These are phyloP conservation scores for Daldinia sp. DNA, from an alignment of 2,329 filamentous ascomycete genomes.

Conservation along the genomic window DNA sequence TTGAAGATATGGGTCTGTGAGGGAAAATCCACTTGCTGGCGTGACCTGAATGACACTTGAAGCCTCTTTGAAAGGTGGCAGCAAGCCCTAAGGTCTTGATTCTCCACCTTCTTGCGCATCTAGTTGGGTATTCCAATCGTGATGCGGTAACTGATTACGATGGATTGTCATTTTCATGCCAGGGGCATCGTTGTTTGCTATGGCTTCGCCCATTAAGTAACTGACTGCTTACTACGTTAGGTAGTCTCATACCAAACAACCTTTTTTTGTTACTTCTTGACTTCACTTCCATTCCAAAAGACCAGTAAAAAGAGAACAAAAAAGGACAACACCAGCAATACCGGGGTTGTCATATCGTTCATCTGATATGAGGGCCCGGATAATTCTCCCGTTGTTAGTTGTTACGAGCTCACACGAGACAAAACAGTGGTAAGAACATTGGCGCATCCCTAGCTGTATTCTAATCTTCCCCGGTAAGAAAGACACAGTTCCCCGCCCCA, in stretches of 20 bases:
- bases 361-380: constrained; percentile 23
- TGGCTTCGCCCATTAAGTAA: constrained; percentile 17
- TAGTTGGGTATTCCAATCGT: constrained; percentile 21
- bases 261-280: constrained; percentile 12
- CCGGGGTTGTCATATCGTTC: constrained; percentile 13
- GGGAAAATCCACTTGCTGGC: constrained; percentile 35
- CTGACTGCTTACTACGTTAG: background rate
- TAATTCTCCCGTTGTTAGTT: constrained; percentile 22
- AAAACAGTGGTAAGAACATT: constrained; percentile 20
- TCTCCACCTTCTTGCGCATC: constrained; percentile 31
- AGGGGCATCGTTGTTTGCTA: constrained; percentile 40
- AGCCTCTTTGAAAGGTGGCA: constrained; percentile 14
- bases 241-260: constrained; percentile 21
- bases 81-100: constrained; percentile 8
- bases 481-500: constrained; percentile 13
- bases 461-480: constrained; percentile 23
- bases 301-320: constrained; percentile 13
- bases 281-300: constrained; percentile 35
- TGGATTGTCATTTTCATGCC: constrained; percentile 22
- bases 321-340: constrained; percentile 12
- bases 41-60: constrained; percentile 21
- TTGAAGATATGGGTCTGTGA: constrained; percentile 37
- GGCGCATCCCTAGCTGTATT: constrained; percentile 1
- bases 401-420: constrained; percentile 21
- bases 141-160: background rate